Evolutionary conservation across 2,329 filamentous ascomycete genomes (phyloP), one percentile per base, ranked within the genome.

Genomic region (Colletotrichum liriopes): DNA sequence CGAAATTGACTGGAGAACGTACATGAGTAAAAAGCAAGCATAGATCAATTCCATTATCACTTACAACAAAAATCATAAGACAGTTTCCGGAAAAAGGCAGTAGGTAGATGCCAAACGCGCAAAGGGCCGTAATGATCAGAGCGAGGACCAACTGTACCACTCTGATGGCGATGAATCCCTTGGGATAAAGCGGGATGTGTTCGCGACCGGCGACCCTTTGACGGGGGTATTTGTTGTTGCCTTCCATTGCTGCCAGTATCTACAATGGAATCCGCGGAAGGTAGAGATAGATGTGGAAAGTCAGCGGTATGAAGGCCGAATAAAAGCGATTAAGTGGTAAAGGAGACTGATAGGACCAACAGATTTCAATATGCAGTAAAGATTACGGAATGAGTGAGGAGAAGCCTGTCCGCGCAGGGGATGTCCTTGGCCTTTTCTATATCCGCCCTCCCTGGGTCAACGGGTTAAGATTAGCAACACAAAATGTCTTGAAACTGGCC

Each of bases 181-280:
- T 79, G 20, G 86, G 85, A 49, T 85, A 86, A 37, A 81, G 66
- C n/a, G 85, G 85, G 32, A 87, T 79, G 72, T 87, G 85, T 75
- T 87, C 84, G 71, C 77, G 80, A 45, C 85, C 84, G n/a, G 78
- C 72, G 8, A 74, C 73, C 29, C 83, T 81, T 49, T 77, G 73
- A 65, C 74, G 76, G 1, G 79, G 77, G 67, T 82, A 80, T 60
- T 77, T 79, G 9, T 26, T 26, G 75, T 16, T 29, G 41, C 37
- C 18, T 39, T 65, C 45, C 63, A 65, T 65, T 32, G 29, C 26
- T 9, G 16, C n/a, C 35, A 16, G n/a, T 23, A 5, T 39, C 32
- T 39, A 1, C 6, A 20, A 23, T n/a, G 23, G 23, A 65, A 5
- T 18, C n/a, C 32, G 54, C 23, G 23, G 6, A 9, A 18, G 39